Evolutionary conservation across 352 stramenopile species (phyloP), one percentile per base, ranked within the genome.

Genomic region (Nothophytophthora sp.): DNA sequence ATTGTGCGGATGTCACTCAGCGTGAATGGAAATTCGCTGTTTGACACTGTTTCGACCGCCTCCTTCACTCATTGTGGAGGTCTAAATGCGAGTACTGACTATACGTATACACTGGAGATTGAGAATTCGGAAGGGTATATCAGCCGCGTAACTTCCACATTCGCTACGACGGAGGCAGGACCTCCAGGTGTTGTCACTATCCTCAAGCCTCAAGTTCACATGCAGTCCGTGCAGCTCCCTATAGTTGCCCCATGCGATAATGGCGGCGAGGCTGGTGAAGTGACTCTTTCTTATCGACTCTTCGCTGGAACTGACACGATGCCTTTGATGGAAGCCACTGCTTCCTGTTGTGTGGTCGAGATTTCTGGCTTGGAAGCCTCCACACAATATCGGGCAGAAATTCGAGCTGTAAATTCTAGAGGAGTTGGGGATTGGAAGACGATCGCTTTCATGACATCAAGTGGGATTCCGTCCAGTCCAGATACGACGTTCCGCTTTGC

Each of bases 81-180:
- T 6, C 41, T 84, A 16, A 5, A 16, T 2, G 5, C 43, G 0
- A 60, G 38, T 18, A 66, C 43, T 1, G 55, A 55, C 5, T 82
- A 74, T 38, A 55, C 63, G 1, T 87, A 81, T 32, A 46, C 52
- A 25, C 46, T 87, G 15, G 70, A 79, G 35, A 60, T 84, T 15
- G 67, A 81, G 41, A 87, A 87, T 40, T 24, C 41, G 0, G 50
- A 39, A 3, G 76, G 76, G 2, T 44, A 69, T 30, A n/a, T 58
- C 4, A 66, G 49, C 30, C 60, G 46, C 25, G 36, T 44, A 3
- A 62, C 35, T 5, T 46, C 30, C 27, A 65, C 62, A 0, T 75
- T 82, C 24, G n/a, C 24, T 5, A 79, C 73, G 3, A 35, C 18
- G 3, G 30, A 13, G n/a, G 18, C 32, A n/a, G 53, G 40, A 3